Evolutionary conservation across 1,284 basidiomycete genomes (phyloP), one percentile per base, ranked within the genome.

Genomic region (Leccinum fuscescens): DNA sequence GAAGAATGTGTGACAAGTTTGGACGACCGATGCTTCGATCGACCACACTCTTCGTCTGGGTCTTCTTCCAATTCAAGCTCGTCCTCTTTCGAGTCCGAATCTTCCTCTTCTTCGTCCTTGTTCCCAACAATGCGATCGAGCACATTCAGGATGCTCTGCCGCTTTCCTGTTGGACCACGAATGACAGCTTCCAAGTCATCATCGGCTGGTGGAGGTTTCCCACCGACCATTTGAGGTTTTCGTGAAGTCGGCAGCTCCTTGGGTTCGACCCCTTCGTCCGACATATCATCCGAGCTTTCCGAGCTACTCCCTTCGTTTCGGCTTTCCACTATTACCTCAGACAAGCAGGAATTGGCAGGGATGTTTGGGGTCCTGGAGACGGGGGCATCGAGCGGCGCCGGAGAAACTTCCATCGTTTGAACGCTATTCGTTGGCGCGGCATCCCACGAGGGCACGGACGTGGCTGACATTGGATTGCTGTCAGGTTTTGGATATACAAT

Each of bases 171-270:
- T 17, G 84, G 82, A 14, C 83, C 82, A 62, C 77, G 79, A 27
- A 85, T 74, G 57, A 85, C 63, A 50, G 75, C 76, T 39, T 82
- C 77, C n/a, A 85, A 62, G 58, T 82, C 78, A 27, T 74, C 65
- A 27, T 78, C 68, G 9, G 67, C 68, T 7, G 69, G 66, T 0
- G 56, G 63, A 24, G 65, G 64, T 44, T 33, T 58, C 14, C 51
- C 14, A 1, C 54, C 53, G 17, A 55, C 39, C 6, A 48, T 56
- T 48, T 39, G 62, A 44, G 57, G 60, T 57, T 51, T 59, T 33
- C 53, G 56, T 5, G 37, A 15, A 51, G 48, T 48, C 1, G 48
- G 29, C 5, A 22, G 4, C 3, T 44, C 61, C 20, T 63, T 56
- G 20, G 54, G 63, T 15, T 55, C 57, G 15, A 57, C 55, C 20